Evolutionary conservation across 2,329 filamentous ascomycete genomes (phyloP), one percentile per base, ranked within the genome.

Genomic region (Neonectria hederae): DNA sequence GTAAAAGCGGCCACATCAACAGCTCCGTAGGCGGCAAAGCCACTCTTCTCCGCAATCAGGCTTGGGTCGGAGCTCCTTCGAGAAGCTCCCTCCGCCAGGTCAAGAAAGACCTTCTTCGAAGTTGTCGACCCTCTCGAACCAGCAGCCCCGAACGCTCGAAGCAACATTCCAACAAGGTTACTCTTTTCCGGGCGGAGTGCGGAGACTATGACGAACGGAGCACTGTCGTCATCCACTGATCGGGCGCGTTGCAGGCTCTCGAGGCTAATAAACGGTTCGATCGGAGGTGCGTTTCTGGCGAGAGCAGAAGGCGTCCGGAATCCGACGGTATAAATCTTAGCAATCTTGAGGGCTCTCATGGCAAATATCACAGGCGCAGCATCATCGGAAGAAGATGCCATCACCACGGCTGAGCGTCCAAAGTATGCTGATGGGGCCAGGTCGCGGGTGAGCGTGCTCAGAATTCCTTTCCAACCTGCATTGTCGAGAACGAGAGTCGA

Each of bases 1-100:
- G 92, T 94, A 81, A 94, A 96, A 0, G 92, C 92, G 61, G 90
- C 90, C 32, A 94, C 91, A 77, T 97, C 92, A 24, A 90, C 91
- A 19, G 90, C 87, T 1, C 91, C 91, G 75, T 95, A 96, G 7
- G 91, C 89, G 24, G 89, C 90, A 84, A 94, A 97, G 0, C 93
- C 93, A 60, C 88, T 89, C 73, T 89, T 86, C 72, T 90, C 87
- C 1, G 93, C 93, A 21, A 94, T 86, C 6, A 86, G 82, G 28
- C 90, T 82, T 1, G 91, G 90, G 75, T 95, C 90, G 10, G 84
- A 85, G 5, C 86, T 86, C 70, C 90, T 91, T 19, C 70, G 72
- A 7, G 70, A 72, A 14, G 74, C 84, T 3, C 82, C 81, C 66
- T 89, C 90, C 2, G 92, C 91, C 46, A 97, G 81, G 77, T 97